Base-by-base conservation (phyloP, 23 red algal genomes). In the Gracilariopsis chorda region DNA sequence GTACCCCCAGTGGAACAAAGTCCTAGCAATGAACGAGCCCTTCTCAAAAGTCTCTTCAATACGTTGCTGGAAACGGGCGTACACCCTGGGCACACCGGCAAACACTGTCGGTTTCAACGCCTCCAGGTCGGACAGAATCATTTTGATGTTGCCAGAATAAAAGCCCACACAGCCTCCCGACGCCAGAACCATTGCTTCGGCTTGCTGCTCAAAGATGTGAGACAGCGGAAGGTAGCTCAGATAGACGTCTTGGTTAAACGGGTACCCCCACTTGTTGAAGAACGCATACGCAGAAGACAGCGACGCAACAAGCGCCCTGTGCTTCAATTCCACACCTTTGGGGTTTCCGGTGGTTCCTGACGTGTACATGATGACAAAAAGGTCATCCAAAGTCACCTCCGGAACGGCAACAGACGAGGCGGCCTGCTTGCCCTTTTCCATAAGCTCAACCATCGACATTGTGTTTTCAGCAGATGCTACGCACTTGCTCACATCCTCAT, bases 171-270 rank as follows among this genome's bases (percentile, higher is more conserved):
- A 75, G 40, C 85, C 96, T n/a, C 92, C 96, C 24, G 40, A 48
- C 4, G 47, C 69, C 3, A 95, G 43, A 25, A 90, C 76, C 42
- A 98, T 43, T n/a, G 90, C 85, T 49, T 98, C 87, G 7, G 77
- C 80, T 10, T 89, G 91, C 82, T 98, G 96, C 49, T 85, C 96
- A 82, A 93, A 98, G 27, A 98, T 98, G 58, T 98, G 96, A 43
- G 92, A 84, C 53, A 98, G 88, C 21, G 96, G 96, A 7, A 98
- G 56, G 51, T 93, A 98, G 84, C 76, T 83, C 80, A 98, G 57
- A 17, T 67, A 80, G 30, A 85, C 47, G 83, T 98, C 96, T 13
- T 63, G 12, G 48, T 42, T 13, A 21, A 96, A 91, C 4, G 52
- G 65, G 2, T 73, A 55, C 34, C 88, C 81, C 71, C 64, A 86